Evolutionary conservation across 2,329 filamentous ascomycete species (phyloP), one percentile per base, ranked within the genome.

Genomic region (Colletotrichum sp.): DNA sequence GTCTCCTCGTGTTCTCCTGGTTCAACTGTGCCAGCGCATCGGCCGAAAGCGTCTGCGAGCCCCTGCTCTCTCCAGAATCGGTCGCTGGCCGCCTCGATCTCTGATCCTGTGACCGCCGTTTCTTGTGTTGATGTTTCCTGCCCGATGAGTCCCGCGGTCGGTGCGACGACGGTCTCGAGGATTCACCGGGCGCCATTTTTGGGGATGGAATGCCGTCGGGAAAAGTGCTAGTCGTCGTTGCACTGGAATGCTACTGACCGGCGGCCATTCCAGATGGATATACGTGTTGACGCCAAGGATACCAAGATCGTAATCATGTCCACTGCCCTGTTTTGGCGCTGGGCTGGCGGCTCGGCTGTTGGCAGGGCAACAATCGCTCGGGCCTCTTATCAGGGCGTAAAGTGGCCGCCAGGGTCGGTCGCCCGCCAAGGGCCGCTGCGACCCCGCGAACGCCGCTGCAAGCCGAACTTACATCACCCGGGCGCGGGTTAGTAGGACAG

Each of bases 11-110:
- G 83, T 95, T 93, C 70, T 90, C 85, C 66, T 91, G 88, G 79
- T 95, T 90, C 63, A 96, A 84, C 80, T 92, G 91, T 15, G 92
- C 93, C 65, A 96, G 84, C 7, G 93, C 92, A 79, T 92, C 90
- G 4, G 85, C 82, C 6, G 88, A 89, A 30, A 89, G 81, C 7
- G 82, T 75, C 49, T 80, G 82, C 6, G 80, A 79, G 29, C 80
- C 79, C 13, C 81, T 74, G n/a, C 79, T 83, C 6, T 84, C 85
- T 29, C 87, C 85, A 0, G 84, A 81, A 8, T 80, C 81, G 3
- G 85, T 82, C 5, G 78, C 80, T 4, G 83, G 79, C n/a, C 83
- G 80, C 59, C 79, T 81, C 19, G 84, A 76, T 61, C 80, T 79
- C 71, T 80, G 81, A 6, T 81, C 82, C 4, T 75, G 75, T 9